Evolutionary conservation across 2,329 filamentous ascomycete genomes (phyloP), one percentile per base, ranked within the genome.

Genomic region (Fusarium sp.): DNA sequence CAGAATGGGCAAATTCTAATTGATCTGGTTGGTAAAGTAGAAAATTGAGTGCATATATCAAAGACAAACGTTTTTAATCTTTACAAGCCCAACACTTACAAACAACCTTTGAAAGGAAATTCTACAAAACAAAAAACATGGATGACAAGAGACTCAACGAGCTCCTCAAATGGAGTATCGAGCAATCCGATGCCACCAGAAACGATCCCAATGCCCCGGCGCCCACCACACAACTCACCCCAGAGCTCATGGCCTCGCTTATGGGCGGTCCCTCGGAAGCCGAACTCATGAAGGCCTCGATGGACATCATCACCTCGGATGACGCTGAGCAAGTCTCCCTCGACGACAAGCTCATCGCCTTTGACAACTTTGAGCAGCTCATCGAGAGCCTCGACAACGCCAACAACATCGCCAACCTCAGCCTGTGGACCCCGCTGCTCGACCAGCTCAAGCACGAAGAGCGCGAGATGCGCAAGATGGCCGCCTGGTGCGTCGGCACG

Each of bases 351-450:
- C 78, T 96, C 50, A 85, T 88, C 55, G 93, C 93, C 34, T 96
- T 96, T 77, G 93, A 97, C 84, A 97, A 97, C 79, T 90, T 97
- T 63, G 93, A 97, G 80, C 92, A 96, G 77, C 82, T 97, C 57
- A 90, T 97, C 71, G 93, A 97, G 81, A 88, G 86, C 63, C 87
- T 98, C 70, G 95, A 99, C 82, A 99, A 99, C 76, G 94, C 95
- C 56, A 99, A 98, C 81, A 96, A 97, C 78, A 85, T 99, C 69
- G 88, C 88, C 65, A 85, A 85, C 26, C 80, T 97, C 19, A 84
- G 85, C 7, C 83, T 98, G 29, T 99, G 95, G 95, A 84, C 85
- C 10, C 92, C 92, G 9, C 81, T 99, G 35, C 80, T 97, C 10
- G 78, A 82, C 8, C 86, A 90, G 63, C 81, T 99, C 12, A 81